Conservation (phyloP, 345 rosid genomes). For the Cardamine resedifolia region DNA sequence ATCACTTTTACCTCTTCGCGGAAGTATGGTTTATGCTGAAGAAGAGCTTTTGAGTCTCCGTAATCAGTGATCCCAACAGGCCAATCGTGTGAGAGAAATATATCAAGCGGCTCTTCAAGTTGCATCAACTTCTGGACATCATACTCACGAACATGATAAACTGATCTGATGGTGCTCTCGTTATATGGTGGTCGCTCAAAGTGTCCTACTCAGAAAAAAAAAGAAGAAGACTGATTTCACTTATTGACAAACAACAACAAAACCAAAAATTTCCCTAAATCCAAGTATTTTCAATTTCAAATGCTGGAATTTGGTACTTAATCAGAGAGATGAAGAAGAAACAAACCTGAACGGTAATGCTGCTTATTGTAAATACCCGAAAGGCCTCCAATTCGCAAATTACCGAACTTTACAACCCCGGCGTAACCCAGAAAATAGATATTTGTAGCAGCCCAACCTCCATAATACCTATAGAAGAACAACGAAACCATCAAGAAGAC, state of each 20-base stretch:
- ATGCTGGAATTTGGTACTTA: background rate
- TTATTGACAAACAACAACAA: conserved; percentile 1
- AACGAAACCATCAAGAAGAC: conserved; percentile 15
- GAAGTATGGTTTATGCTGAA: conserved; percentile 54
- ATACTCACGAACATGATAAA: conserved; percentile 89
- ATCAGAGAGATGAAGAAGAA: background rate
- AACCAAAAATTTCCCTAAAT: background rate
- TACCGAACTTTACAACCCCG: conserved; percentile 85
- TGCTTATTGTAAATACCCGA: conserved; percentile 77
- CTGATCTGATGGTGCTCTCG: conserved; percentile 61
- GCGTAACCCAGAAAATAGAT: conserved; percentile 81
- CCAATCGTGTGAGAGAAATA: conserved; percentile 97
- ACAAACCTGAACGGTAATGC: conserved; percentile 59
- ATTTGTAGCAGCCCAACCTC: conserved; percentile 95
- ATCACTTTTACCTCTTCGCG: conserved; percentile 57
- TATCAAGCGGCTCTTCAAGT: conserved; percentile 72
- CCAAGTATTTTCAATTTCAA: background rate
- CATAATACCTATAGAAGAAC: conserved; percentile 62
- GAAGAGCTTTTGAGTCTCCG: conserved; percentile 67
- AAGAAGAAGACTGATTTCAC: conserved; percentile 7
- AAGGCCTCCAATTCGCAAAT: conserved; percentile 84
- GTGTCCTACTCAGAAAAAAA: conserved; percentile 58
- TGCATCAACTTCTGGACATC: conserved; percentile 90
- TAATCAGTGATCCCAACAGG: conserved; percentile 86
- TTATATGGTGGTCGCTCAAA: conserved; percentile 84